Conservation (phyloP, 441 rosid species). For the Macaranga tanarius region DNA sequence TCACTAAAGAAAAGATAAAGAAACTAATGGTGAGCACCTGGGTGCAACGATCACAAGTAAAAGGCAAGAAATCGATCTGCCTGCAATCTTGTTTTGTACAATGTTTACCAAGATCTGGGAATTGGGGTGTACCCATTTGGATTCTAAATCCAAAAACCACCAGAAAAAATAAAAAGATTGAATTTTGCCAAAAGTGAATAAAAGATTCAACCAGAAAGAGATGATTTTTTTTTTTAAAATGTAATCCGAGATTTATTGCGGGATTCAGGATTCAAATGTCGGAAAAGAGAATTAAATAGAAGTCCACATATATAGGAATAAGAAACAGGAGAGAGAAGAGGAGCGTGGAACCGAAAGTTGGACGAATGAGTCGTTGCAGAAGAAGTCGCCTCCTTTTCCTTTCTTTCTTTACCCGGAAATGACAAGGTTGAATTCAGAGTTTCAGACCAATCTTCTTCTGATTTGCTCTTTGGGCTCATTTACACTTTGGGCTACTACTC, state of each 20-base stretch:
- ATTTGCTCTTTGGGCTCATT: too few relatives aligned
- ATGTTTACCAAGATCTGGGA: constrained; percentile 95
- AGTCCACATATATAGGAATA: background rate
- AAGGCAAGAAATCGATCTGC: constrained; percentile 89
- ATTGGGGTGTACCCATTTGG: constrained; percentile 87
- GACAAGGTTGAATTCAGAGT: too few relatives aligned
- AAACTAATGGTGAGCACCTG: constrained; percentile 37
- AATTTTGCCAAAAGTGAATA: background rate
- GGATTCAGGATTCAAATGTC: constrained; percentile 7
- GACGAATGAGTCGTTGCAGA: background rate
- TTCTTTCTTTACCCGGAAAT: background rate
- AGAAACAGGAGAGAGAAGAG: too few relatives aligned
- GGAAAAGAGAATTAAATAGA: background rate
- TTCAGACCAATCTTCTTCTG: too few relatives aligned
- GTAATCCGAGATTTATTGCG: background rate
- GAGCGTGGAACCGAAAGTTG: constrained; percentile 8
- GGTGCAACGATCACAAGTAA: constrained; percentile 88
- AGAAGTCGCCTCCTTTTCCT: background rate
- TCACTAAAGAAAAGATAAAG: too few relatives aligned
- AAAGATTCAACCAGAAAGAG: background rate
- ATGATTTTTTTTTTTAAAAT: background rate
- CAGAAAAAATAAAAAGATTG: background rate
- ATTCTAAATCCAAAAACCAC: background rate
- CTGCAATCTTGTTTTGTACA: constrained; percentile 72
- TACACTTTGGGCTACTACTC: too few relatives aligned